These are phyloP conservation scores for Aspergillus conjunctus DNA, from an alignment of 495 filamentous ascomycete genomes.

Conservation along the genomic window DNA sequence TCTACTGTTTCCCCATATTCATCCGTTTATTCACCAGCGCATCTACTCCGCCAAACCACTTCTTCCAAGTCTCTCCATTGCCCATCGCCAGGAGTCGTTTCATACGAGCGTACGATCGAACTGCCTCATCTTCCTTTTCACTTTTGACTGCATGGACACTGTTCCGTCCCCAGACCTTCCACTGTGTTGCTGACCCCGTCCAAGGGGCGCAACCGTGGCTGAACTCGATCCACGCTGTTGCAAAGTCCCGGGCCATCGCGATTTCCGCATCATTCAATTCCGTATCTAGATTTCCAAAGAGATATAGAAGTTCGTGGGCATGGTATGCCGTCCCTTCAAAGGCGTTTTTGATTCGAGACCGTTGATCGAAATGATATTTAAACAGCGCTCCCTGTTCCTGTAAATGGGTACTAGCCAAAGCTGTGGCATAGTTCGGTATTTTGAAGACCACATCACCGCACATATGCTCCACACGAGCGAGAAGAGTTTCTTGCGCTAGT, in stretches of 20 bases:
- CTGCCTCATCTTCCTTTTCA: slow-evolving; percentile 29
- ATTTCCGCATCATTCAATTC: slow-evolving; percentile 27
- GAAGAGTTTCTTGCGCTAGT: slow-evolving; percentile 16
- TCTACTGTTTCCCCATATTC: slow-evolving; percentile 16
- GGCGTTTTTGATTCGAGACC: slow-evolving; percentile 30
- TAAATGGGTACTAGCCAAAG: slow-evolving; percentile 3
- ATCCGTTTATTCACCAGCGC: slow-evolving; percentile 32
- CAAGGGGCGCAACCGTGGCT: slow-evolving; percentile 28
- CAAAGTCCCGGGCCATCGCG: slow-evolving; percentile 29
- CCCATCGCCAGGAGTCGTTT: slow-evolving; percentile 27
- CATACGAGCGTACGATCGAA: slow-evolving; percentile 29
- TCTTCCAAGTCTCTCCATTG: slow-evolving; percentile 26
- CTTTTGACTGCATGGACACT: slow-evolving; percentile 21
- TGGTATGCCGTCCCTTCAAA: slow-evolving; percentile 37
- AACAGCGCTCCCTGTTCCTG: slow-evolving; percentile 7
- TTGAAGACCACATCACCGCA: slow-evolving; percentile 37
- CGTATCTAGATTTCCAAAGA: slow-evolving; percentile 32
- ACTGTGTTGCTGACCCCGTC: slow-evolving; percentile 15
- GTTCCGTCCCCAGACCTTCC: slow-evolving; percentile 35
- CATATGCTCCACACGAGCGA: slow-evolving; percentile 33
- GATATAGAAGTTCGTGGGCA: slow-evolving; percentile 36
- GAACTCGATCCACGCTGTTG: slow-evolving; percentile 34
- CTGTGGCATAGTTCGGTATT: slow-evolving; percentile 31
- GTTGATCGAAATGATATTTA: slow-evolving; percentile 35
- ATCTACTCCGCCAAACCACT: slow-evolving; percentile 31